Evolutionary conservation across 805 yeast species (phyloP).

Genomic region (Ogataea pilisensis): DNA sequence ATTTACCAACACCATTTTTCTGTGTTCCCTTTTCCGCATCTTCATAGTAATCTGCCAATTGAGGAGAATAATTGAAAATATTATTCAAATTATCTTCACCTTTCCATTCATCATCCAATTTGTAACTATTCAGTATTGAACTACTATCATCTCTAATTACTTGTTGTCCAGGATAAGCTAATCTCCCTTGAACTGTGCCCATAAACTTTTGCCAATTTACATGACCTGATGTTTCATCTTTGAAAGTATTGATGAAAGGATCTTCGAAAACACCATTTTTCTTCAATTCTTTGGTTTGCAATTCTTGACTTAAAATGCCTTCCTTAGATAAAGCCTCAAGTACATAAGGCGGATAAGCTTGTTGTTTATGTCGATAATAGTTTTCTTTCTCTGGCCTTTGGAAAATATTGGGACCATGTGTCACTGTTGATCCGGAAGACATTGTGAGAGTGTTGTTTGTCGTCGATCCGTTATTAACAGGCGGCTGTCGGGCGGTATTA

Average conservation of each 20-base stretch:
- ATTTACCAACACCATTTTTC: constrained; percentile 8
- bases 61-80: constrained; percentile 41
- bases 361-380: constrained; percentile 20
- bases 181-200: constrained; percentile 24
- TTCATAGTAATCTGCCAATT: constrained; percentile 9
- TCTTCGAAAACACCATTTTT: constrained; percentile 8
- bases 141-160: constrained; percentile 25
- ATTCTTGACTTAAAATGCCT: background rate
- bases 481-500: background rate
- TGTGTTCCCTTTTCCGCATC: constrained; percentile 18
- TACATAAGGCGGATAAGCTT: constrained; percentile 60
- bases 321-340: constrained; percentile 47
- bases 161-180: constrained; percentile 23
- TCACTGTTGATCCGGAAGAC: constrained; percentile 8
- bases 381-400: constrained; percentile 9
- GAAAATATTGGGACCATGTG: constrained; percentile 12
- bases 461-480: background rate
- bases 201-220: constrained; percentile 21
- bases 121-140: constrained; percentile 16
- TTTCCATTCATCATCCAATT: constrained; percentile 56
- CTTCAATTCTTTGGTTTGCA: background rate
- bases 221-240: constrained; percentile 9
- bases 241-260: constrained; percentile 19
- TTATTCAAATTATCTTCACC: constrained; percentile 61
- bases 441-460: constrained; percentile 9